These are phyloP conservation scores for Mucor irregularis DNA, from an alignment of 371 early-diverging fungal species.

Conservation along the genomic window DNA sequence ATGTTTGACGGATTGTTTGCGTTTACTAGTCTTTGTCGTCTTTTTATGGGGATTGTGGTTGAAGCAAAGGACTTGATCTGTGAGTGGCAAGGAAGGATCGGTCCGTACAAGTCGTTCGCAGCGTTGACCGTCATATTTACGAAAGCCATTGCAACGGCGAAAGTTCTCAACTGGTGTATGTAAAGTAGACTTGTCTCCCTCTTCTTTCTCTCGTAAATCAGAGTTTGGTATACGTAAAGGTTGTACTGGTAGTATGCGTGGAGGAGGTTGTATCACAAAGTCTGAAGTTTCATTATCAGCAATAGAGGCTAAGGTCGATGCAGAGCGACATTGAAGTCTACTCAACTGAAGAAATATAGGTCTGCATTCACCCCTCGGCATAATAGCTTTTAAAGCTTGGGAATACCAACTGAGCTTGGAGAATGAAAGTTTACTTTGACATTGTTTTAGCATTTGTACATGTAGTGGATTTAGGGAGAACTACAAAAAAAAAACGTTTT, in stretches of 20 bases:
- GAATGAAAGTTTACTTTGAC: conserved; percentile 14
- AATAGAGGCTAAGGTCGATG: not conserved
- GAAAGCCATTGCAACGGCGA: conserved; percentile 8
- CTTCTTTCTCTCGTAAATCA: too few relatives aligned
- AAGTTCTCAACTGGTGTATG: not conserved
- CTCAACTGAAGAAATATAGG: not conserved
- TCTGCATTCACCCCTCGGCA: not conserved
- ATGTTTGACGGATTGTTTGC: not conserved
- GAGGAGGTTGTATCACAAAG: not conserved
- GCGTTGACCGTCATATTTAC: not conserved
- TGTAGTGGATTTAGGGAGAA: not conserved
- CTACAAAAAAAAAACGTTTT: not conserved
- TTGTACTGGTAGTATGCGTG: not conserved
- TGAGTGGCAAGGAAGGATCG: not conserved
- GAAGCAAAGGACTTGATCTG: not conserved
- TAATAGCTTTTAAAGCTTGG: not conserved
- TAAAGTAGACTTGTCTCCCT: not conserved
- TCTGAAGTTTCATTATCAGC: not conserved
- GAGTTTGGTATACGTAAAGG: too few relatives aligned
- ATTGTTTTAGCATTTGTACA: conserved; percentile 6
- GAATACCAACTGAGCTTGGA: conserved; percentile 14
- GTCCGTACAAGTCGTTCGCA: conserved; percentile 3
- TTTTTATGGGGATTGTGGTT: not conserved
- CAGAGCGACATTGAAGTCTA: not conserved
- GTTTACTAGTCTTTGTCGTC: not conserved